Evolutionary conservation across 2,329 filamentous ascomycete species (phyloP), one percentile per base, ranked within the genome.

Genomic region (Westerdykella aurantiaca): DNA sequence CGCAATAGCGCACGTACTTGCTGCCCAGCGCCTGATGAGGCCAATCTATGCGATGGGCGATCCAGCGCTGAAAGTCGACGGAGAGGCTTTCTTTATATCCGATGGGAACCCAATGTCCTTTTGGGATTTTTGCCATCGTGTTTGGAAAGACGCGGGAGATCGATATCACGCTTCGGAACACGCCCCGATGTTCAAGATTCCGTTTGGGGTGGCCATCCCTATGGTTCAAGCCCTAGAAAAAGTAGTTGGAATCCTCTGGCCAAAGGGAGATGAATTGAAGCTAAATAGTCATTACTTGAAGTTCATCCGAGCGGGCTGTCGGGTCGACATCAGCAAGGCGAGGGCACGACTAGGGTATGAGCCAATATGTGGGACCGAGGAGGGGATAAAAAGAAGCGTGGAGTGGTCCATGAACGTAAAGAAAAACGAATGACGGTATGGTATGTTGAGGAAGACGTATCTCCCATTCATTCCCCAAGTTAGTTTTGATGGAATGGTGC

Each of bases 61-160:
- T 23, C 34, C 38, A 22, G 38, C 41, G n/a, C 41, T 35, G 31
- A 23, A 33, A n/a, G 45, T 48, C 5, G 50, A 50, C 23, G 48
- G 48, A 6, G 48, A 53, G 35, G 43, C 50, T 3, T 53, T 51
- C 44, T 51, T 46, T 42, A 49, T 53, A 12, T 17, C 50, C n/a
- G 48, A 53, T 29, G 38, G 31, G 1, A 16, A 23, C 5, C 48
- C 48, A 5, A 49, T 49, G 39, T 39, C 34, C 16, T 40, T 51
- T 14, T 53, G 48, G 50, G 46, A 49, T 22, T 53, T 53, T 35
- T 37, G 34, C 3, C 33, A 42, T 6, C 39, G 38, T 12, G 18
- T 48, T 1, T 45, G 43, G 46, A 38, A 34, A 5, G 29, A 35
- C 13, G 43, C 46, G 9, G 46, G 46, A 2, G 46, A 48, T 29